Evolutionary conservation across 768 basidiomycete species (phyloP), one percentile per base, ranked within the genome.

Genomic region (Naganishia friedmannii): DNA sequence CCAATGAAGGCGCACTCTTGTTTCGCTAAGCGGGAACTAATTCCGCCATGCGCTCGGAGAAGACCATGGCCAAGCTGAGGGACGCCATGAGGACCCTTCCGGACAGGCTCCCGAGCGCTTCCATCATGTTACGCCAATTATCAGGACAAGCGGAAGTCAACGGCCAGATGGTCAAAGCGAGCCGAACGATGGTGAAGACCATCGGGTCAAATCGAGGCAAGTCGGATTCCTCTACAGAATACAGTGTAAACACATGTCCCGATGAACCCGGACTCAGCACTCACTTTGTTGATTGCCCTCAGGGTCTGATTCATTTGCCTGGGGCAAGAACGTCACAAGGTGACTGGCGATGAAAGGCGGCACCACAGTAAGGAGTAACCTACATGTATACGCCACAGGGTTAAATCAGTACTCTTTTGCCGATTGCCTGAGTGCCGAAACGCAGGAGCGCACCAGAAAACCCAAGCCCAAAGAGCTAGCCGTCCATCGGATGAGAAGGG

Each of bases 61-160:
- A 37, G 10, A 79, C 68, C 54, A 79, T 66, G 9, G 65, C 76
- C 3, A 73, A 74, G 21, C 76, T 46, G 23, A 80, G 53, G 28
- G 74, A 78, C 31, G 75, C 78, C 21, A 73, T 74, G 3, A 80
- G 65, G 8, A 76, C 78, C 32, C 79, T 66, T 28, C 74, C 78
- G 48, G 76, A 74, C 1, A 74, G 32, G 63, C 76, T 76, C 2
- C 78, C 79, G 0, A 73, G 69, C 56, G 76, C 72, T 68, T 77
- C 76, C 23, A 79, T 70, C 1, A 75, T 73, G 32, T 75, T 75
- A 12, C 76, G 74, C 63, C 78, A 72, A 2, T 73, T 67, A 8
- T 74, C 73, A 7, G 79, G 79, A 4, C 78, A 76, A 34, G 79
- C 78, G 21, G 74, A 73, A 21, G 79, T 80, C 4, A 80, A 73